A percentile compares a stretch with the other conserved stretches of the same genome.
Evolutionary conservation across 768 basidiomycete genomes (phyloP).

Genomic region (Rhodotorula taiwanensis): DNA sequence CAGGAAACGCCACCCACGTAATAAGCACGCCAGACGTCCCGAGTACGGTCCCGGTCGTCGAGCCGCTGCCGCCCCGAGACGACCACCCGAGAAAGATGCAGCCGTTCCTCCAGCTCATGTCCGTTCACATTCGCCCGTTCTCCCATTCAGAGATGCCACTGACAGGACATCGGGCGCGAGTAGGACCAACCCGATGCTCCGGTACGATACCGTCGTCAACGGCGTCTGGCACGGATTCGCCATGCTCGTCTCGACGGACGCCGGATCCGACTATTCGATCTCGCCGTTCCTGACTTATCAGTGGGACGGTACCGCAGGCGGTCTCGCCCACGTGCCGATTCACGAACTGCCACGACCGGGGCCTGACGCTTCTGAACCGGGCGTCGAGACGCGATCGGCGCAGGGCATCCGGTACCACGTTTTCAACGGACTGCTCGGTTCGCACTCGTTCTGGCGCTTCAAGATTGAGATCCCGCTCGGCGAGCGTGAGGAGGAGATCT

Average conservation of each 20-base stretch:
- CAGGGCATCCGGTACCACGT: slow-evolving; percentile 40
- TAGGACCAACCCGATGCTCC: slow-evolving; percentile 14
- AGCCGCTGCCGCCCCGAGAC: slow-evolving; percentile 4
- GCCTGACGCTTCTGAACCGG: slow-evolving; percentile 22
- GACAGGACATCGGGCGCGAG: background rate
- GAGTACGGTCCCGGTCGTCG: slow-evolving; percentile 8
- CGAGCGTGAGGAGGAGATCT: slow-evolving; percentile 63
- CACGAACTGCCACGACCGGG: slow-evolving; percentile 1
- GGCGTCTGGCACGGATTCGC: slow-evolving; percentile 82
- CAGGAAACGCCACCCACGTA: no score
- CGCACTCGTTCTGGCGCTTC: slow-evolving; percentile 92
- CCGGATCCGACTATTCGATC: slow-evolving; percentile 69
- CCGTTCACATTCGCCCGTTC: no score
- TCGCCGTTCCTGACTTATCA: slow-evolving; percentile 62
- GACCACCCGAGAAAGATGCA: slow-evolving; percentile 20
- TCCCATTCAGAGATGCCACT: no score
- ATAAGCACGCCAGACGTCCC: no score
- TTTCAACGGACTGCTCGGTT: slow-evolving; percentile 49
- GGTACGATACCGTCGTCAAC: slow-evolving; percentile 63
- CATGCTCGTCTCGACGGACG: slow-evolving; percentile 77
- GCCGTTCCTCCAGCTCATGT: slow-evolving; percentile 34
- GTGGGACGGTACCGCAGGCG: slow-evolving; percentile 59
- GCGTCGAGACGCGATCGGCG: slow-evolving; percentile 15
- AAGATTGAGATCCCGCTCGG: slow-evolving; percentile 71
- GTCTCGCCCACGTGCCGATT: slow-evolving; percentile 24